Base-by-base conservation (phyloP, 2,329 filamentous ascomycete species). In the Sclerotinia sclerotiorum region DNA sequence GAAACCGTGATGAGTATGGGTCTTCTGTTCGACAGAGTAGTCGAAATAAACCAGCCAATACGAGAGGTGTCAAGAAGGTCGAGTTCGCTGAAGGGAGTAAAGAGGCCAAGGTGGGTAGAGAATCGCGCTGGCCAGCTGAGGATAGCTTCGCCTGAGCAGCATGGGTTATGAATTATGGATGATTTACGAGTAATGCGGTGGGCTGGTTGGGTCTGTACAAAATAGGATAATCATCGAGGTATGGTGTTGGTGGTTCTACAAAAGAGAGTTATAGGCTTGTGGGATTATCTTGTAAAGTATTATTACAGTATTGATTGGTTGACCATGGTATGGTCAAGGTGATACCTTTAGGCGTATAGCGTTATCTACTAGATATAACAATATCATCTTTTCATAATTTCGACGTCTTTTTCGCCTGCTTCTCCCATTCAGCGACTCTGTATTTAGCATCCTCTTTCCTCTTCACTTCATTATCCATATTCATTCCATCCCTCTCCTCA, bases 401-500 rank as follows among this genome's bases (percentile, higher is more conserved):
- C 11, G 75, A 69, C 15, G 51, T 29, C 61, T 71, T 73, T 39
- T 51, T 65, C 46, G 66, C 64, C 68, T 73, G 76, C 61, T 67
- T 75, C 68, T 74, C 70, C 76, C 75, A 77, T 51, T 75, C 71
- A 1, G 51, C 66, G 54, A 76, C 74, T 48, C 70, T 73, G 39
- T 64, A 69, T 64, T 67, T 66, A 10, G 68, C 72, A 21, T 70
- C 60, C 51, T 70, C 70, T 46, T 66, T 75, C 62, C 74, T 74
- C 66, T 70, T 64, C 35, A 65, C 39, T n/a, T 73, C 68, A 69
- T 82, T 82, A 61, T 75, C 78, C 71, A 78, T 77, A 70, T 78
- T 76, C 64, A 77, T 77, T 58, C 81, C 78, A 57, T 81, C 80
- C 73, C 83, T 84, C 74, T 80, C 80, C 75, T 87, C 84, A 70